These are phyloP conservation scores for Vanderwaltozyma verrucispora DNA, from an alignment of 805 yeast genomes.

Conservation along the genomic window DNA sequence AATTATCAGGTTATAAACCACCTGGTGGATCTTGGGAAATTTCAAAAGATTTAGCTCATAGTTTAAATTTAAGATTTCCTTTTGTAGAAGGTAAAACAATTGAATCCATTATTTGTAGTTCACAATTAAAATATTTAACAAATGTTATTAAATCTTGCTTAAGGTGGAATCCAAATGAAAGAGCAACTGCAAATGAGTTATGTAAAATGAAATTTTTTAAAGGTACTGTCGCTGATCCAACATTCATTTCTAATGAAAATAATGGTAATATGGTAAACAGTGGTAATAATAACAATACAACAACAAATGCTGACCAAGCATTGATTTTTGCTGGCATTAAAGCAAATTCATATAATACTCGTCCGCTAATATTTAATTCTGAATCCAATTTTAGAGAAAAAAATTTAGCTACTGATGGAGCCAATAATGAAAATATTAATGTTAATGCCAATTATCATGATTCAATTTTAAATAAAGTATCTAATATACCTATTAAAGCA, in stretches of 20 bases:
- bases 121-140: conserved; percentile 31
- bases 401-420: background rate
- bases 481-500: background rate
- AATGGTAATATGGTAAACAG: too few relatives aligned
- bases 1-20: conserved; percentile 28
- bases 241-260: background rate
- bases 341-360: conserved; percentile 5
- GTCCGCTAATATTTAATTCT: conserved; percentile 9
- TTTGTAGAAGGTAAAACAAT: conserved; percentile 40
- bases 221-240: conserved; percentile 28
- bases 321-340: conserved; percentile 17
- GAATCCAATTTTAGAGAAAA: background rate
- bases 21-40: conserved; percentile 71
- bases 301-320: conserved; percentile 19
- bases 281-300: background rate
- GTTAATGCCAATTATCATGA: background rate
- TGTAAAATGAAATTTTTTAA: conserved; percentile 46
- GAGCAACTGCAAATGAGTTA: conserved; percentile 43
- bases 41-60: conserved; percentile 41
- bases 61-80: conserved; percentile 50
- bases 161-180: conserved; percentile 67
- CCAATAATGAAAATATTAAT: background rate
- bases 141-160: conserved; percentile 39
- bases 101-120: conserved; percentile 35
- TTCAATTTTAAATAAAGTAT: background rate